Evolutionary conservation across 2,329 filamentous ascomycete genomes (phyloP).

Genomic region (Xylariales sp.): DNA sequence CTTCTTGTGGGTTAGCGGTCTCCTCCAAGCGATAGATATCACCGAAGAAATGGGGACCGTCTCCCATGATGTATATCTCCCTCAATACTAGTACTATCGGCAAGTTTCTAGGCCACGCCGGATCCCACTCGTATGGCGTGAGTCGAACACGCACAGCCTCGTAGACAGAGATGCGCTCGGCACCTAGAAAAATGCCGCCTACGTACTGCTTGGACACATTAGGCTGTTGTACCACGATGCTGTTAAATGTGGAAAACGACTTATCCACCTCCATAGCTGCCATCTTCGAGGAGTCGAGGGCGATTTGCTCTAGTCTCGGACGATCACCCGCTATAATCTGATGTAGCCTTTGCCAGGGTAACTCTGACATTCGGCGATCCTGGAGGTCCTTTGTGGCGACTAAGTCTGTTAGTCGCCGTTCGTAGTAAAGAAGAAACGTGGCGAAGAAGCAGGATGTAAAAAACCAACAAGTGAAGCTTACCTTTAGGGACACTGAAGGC

Average conservation of each 20-base stretch:
- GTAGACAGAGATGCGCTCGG: constrained; percentile 42
- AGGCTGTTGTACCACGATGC: constrained; percentile 23
- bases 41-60: constrained; percentile 18
- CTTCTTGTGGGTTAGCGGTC: constrained; percentile 7
- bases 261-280: constrained; percentile 44
- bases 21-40: constrained; percentile 22
- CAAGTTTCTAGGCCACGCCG: constrained; percentile 24
- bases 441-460: not conserved
- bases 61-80: constrained; percentile 26
- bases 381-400: constrained; percentile 31
- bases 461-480: not conserved
- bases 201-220: constrained; percentile 30
- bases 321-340: constrained; percentile 25
- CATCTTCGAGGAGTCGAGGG: constrained; percentile 47
- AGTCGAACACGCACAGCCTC: constrained; percentile 45
- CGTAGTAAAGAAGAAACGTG: not conserved
- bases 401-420: not conserved
- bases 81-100: constrained; percentile 30
- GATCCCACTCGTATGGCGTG: constrained; percentile 30
- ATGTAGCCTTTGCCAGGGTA: constrained; percentile 43
- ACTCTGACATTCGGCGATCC: constrained; percentile 33
- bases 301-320: constrained; percentile 34
- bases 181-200: constrained; percentile 46
- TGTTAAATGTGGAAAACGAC: constrained; percentile 45
- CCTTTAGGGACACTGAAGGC: constrained; percentile 44